These are phyloP conservation scores for Sugiyamaella novakii DNA, from an alignment of 1,139 yeast species.

Conservation along the genomic window DNA sequence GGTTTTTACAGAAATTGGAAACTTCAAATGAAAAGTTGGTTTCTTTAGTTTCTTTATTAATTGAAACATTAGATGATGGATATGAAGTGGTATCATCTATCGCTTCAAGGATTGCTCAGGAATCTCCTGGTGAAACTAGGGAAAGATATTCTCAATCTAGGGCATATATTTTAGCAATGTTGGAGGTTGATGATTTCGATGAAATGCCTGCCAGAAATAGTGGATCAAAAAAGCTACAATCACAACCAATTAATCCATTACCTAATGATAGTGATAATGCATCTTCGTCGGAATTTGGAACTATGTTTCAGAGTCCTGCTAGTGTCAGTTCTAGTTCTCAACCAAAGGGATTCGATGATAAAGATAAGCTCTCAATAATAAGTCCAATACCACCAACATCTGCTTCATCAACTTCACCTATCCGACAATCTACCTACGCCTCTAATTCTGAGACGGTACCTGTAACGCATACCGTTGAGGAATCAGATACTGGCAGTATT, in stretches of 20 bases:
- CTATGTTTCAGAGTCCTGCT: neutral
- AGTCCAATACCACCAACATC: conserved; percentile 2
- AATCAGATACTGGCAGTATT: neutral
- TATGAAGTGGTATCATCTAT: conserved; percentile 4
- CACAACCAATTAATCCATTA: neutral
- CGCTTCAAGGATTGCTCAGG: conserved; percentile 7
- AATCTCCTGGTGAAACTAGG: conserved; percentile 7
- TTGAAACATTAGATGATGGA: conserved; percentile 11
- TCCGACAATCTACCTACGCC: neutral
- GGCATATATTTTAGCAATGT: conserved; percentile 8
- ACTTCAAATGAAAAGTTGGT: conserved; percentile 20
- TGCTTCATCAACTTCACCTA: neutral
- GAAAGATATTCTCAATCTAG: conserved; percentile 14
- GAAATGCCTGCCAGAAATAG: conserved; percentile 17
- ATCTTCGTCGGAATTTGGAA: neutral
- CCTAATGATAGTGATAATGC: conserved; percentile 6
- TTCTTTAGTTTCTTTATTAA: conserved; percentile 14
- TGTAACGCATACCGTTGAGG: neutral
- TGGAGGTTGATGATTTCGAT: conserved; percentile 18
- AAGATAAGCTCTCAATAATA: neutral
- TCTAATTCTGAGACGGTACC: neutral
- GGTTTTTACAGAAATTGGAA: conserved; percentile 21
- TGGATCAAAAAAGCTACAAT: neutral
- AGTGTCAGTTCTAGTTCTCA: conserved; percentile 1
- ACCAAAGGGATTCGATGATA: neutral